These are phyloP conservation scores for Stygiomarasmius scandens DNA, from an alignment of 1,284 basidiomycete species.

Conservation along the genomic window DNA sequence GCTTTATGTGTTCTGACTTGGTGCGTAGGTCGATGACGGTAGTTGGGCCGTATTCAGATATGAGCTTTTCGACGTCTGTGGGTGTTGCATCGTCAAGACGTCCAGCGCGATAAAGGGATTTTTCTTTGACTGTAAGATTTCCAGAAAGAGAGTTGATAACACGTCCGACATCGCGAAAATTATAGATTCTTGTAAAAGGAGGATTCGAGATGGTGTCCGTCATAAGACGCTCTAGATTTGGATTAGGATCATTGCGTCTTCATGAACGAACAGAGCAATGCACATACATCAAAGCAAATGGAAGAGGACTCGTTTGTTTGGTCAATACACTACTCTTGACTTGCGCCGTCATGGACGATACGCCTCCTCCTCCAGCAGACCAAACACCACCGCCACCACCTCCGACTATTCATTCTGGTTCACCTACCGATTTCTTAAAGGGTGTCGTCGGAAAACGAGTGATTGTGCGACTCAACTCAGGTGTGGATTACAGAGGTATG, in stretches of 20 bases:
- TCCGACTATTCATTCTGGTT: conserved; percentile 59
- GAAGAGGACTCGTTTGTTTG: background rate
- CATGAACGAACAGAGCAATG: no score
- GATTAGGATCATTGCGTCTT: no score
- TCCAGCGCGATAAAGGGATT: conserved; percentile 20
- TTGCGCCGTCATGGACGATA: conserved; percentile 31
- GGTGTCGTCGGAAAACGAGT: conserved; percentile 95
- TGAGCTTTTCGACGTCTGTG: conserved; percentile 17
- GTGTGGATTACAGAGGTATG: conserved; percentile 92
- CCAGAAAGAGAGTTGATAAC: conserved; percentile 13
- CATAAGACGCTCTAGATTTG: background rate
- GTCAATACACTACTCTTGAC: background rate
- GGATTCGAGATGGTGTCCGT: conserved; percentile 11
- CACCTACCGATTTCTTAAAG: conserved; percentile 89
- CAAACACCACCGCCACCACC: conserved; percentile 53
- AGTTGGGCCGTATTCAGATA: conserved; percentile 14
- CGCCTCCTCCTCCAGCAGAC: conserved; percentile 40
- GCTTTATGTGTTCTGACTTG: conserved; percentile 23
- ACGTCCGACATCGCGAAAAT: conserved; percentile 24
- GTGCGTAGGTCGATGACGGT: conserved; percentile 23
- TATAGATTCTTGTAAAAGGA: conserved; percentile 20
- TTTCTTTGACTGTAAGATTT: conserved; percentile 14
- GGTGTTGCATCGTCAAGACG: conserved; percentile 21
- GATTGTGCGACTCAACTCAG: conserved; percentile 92
- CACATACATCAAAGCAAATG: background rate